Percentiles rank a stretch among this genome's conserved stretches.
These are phyloP conservation scores for Botrytis porri DNA, from an alignment of 2,329 filamentous ascomycete species.

Conservation along the genomic window DNA sequence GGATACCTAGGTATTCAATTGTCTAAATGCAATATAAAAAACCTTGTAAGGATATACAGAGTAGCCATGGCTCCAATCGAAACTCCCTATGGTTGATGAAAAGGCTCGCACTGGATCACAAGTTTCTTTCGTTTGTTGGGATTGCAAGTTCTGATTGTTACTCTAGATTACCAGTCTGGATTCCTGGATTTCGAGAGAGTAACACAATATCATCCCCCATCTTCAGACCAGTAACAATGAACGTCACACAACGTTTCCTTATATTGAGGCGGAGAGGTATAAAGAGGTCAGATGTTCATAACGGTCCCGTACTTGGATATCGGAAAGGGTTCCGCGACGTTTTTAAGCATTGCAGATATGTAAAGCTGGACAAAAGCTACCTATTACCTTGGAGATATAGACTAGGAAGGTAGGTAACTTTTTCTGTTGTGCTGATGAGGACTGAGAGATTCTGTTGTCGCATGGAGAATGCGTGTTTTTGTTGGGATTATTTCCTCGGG, in stretches of 20 bases:
- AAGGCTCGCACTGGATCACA: neutral
- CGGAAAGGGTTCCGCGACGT: conserved; percentile 16
- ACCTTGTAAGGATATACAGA: neutral
- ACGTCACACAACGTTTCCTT: conserved; percentile 13
- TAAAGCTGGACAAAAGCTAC: neutral
- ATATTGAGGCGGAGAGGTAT: conserved; percentile 2
- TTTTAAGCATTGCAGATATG: neutral
- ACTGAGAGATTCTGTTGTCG: conserved; percentile 10
- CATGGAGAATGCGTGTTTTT: neutral
- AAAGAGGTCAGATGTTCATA: conserved; percentile 20
- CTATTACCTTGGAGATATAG: neutral
- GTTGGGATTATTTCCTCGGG: conserved; percentile 14
- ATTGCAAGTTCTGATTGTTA: neutral
- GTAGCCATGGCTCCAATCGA: neutral
- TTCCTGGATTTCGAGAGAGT: neutral
- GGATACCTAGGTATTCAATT: neutral
- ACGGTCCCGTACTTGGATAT: conserved; percentile 17
- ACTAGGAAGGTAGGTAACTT: conserved; percentile 13
- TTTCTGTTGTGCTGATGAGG: conserved; percentile 8
- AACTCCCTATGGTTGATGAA: neutral
- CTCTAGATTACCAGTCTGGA: neutral
- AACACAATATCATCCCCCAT: neutral
- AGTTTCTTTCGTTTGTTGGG: neutral
- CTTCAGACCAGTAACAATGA: neutral
- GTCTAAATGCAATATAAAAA: conserved; percentile 6